These are phyloP conservation scores for Cornus suecica DNA, from an alignment of 148 eudicot species.

Conservation along the genomic window DNA sequence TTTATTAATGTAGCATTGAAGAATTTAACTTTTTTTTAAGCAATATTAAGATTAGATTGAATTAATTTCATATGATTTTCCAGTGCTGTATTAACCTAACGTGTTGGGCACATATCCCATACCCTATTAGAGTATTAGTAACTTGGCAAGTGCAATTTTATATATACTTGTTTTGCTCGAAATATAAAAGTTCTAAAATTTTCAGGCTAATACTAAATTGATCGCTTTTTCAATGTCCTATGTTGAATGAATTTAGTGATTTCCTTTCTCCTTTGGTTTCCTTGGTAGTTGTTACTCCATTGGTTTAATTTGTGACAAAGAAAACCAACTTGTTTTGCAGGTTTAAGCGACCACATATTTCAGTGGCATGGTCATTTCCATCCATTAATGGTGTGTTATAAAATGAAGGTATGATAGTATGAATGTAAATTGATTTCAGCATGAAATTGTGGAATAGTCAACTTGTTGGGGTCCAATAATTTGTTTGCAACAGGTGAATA, in stretches of 20 bases:
- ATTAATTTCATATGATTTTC: too few relatives aligned
- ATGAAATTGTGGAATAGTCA: slow-evolving; percentile 10
- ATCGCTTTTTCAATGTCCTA: background rate
- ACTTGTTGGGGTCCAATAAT: background rate
- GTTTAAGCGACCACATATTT: slow-evolving; percentile 8
- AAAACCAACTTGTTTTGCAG: slow-evolving; percentile 24
- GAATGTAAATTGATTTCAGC: slow-evolving; percentile 21
- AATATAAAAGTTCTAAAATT: background rate
- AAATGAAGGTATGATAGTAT: slow-evolving; percentile 23
- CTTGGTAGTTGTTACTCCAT: background rate
- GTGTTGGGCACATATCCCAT: too few relatives aligned
- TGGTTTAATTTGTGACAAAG: background rate
- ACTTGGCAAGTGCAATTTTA: background rate
- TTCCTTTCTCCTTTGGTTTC: slow-evolving; percentile 3
- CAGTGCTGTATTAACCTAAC: too few relatives aligned
- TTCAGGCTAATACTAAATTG: background rate
- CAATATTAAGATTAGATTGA: too few relatives aligned
- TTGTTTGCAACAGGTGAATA: background rate
- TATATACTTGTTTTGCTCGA: background rate
- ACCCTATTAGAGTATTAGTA: too few relatives aligned
- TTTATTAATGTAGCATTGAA: too few relatives aligned
- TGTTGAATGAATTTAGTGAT: background rate
- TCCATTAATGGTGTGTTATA: slow-evolving; percentile 18
- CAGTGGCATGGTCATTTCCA: slow-evolving; percentile 3
- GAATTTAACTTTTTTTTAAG: too few relatives aligned